Conservation (phyloP, 2,329 filamentous ascomycete species). For the Hysterium pulicare region DNA sequence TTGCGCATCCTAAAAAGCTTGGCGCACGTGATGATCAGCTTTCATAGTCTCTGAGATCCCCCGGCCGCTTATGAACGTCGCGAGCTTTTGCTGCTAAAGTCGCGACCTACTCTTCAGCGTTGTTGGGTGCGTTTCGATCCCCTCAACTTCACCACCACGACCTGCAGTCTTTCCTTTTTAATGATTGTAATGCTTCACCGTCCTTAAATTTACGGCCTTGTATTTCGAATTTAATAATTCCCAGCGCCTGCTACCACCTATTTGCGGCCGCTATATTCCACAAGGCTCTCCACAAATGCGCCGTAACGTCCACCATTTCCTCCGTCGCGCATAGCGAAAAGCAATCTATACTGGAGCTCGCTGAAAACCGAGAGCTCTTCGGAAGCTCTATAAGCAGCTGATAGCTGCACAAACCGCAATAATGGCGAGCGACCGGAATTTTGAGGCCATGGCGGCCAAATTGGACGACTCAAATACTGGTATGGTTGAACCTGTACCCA, state of each 20-base stretch:
- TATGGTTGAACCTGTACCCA: conserved; percentile 20
- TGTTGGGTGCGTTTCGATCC: neutral
- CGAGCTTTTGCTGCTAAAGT: neutral
- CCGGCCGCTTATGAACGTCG: neutral
- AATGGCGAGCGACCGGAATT: conserved; percentile 41
- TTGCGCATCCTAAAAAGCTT: too few species aligned
- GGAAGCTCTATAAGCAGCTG: neutral
- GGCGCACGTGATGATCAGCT: too few species aligned
- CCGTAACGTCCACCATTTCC: neutral
- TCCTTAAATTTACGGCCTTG: neutral
- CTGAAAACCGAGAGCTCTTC: neutral
- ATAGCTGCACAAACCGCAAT: conserved; percentile 8
- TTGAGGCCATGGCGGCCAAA: conserved; percentile 47
- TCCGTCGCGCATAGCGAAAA: neutral
- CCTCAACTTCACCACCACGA: neutral
- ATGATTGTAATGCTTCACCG: neutral
- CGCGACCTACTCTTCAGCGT: neutral
- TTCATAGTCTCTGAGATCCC: neutral
- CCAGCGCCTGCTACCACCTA: neutral
- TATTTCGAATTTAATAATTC: neutral
- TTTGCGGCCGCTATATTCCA: neutral
- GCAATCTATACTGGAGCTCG: neutral
- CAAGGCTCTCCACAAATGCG: conserved; percentile 1
- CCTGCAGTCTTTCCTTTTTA: neutral
- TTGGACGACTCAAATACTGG: conserved; percentile 42